phyloP scores from a whole-genome alignment of 495 filamentous ascomycete genomes.

The Daldinia decipiens region DNA sequence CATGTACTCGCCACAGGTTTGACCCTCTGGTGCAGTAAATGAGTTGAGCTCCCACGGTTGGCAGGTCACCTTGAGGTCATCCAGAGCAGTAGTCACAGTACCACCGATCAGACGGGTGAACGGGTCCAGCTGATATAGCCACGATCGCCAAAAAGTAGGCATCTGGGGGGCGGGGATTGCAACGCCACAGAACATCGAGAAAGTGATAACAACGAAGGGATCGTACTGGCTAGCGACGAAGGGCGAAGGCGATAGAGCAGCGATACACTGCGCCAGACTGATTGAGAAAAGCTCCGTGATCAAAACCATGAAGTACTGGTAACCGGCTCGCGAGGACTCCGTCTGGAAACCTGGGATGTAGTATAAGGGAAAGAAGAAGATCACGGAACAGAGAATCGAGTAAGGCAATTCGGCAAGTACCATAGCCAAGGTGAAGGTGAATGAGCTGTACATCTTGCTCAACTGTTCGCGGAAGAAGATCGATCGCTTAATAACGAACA shows the following conservation, averaged over 20 bases:
- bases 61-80: slow-evolving; percentile 70
- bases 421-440: slow-evolving; percentile 76
- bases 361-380: slow-evolving; percentile 80
- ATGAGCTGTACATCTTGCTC: slow-evolving; percentile 79
- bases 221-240: slow-evolving; percentile 79
- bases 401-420: slow-evolving; percentile 82
- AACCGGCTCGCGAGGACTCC: slow-evolving; percentile 70
- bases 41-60: slow-evolving; percentile 63
- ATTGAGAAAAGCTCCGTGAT: slow-evolving; percentile 82
- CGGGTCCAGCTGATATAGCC: slow-evolving; percentile 85
- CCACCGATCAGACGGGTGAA: slow-evolving; percentile 86
- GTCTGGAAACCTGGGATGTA: slow-evolving; percentile 73
- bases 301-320: slow-evolving; percentile 84
- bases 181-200: slow-evolving; percentile 86
- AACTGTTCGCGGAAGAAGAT: slow-evolving; percentile 83
- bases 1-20: slow-evolving; percentile 80
- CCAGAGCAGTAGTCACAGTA: slow-evolving; percentile 79
- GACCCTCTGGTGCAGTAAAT: slow-evolving; percentile 68
- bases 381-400: slow-evolving; percentile 74
- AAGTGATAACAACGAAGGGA: slow-evolving; percentile 81
- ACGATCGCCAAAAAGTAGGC: slow-evolving; percentile 78
- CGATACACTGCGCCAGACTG: slow-evolving; percentile 73
- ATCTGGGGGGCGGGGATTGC: slow-evolving; percentile 79
- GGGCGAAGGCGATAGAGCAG: slow-evolving; percentile 72
- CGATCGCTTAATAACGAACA: slow-evolving; percentile 76